phyloP scores from a whole-genome alignment of 208 protist species.

The Tritrichomonas musculus region DNA sequence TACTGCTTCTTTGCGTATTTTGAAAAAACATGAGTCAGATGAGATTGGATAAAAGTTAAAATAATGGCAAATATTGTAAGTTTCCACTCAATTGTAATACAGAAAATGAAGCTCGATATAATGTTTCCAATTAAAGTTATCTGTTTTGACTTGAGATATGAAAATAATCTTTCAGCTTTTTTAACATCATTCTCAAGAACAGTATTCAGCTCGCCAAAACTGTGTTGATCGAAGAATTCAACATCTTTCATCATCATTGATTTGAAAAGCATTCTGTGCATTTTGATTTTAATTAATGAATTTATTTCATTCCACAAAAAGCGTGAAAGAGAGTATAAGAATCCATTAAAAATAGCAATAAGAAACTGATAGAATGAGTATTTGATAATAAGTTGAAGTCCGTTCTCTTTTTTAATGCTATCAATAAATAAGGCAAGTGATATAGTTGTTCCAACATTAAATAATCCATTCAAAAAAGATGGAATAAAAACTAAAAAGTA shows the following conservation, averaged over 20 bases:
- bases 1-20: neutral
- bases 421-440: neutral
- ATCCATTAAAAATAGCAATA: neutral
- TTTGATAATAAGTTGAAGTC: neutral
- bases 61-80: neutral
- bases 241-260: neutral
- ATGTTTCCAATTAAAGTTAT: neutral
- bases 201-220: neutral
- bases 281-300: neutral
- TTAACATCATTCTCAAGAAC: neutral
- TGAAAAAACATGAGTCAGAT: neutral
- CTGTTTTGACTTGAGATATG: neutral
- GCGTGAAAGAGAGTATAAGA: neutral
- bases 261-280: neutral
- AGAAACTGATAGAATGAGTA: neutral
- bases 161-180: neutral
- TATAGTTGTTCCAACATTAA: neutral
- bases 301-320: neutral
- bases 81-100: neutral
- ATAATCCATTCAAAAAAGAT: neutral
- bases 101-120: neutral
- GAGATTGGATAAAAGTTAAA: neutral
- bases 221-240: neutral
- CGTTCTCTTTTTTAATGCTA: neutral
- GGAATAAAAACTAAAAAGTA: conserved; percentile 13